Evolutionary conservation across 1,284 basidiomycete species (phyloP).

Genomic region (Ustilago trichophora): DNA sequence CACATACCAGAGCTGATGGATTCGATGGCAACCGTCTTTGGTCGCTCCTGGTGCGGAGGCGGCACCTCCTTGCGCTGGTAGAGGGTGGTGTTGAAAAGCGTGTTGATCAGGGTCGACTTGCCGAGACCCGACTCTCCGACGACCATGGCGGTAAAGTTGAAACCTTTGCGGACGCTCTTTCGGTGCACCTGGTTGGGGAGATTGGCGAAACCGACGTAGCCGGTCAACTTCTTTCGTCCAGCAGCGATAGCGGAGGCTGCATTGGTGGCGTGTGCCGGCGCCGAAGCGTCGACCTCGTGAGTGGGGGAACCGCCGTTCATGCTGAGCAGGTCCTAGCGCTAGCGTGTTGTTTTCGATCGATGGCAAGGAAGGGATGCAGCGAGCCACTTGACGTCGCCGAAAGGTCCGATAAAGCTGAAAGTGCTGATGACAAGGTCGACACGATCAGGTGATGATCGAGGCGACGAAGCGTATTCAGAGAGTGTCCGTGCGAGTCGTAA

Average conservation of each 20-base stretch:
- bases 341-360: no score
- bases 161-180: conserved; percentile 62
- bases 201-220: conserved; percentile 66
- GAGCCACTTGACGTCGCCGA: no score
- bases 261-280: conserved; percentile 7
- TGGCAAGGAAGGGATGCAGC: no score
- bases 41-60: conserved; percentile 56
- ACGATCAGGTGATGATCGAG: no score
- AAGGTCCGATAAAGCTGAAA: no score
- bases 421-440: not conserved
- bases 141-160: conserved; percentile 65
- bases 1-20: conserved; percentile 63
- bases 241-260: conserved; percentile 10
- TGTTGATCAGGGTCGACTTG: conserved; percentile 66
- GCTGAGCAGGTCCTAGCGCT: not conserved
- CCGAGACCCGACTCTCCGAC: conserved; percentile 66
- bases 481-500: conserved; percentile 4
- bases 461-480: no score
- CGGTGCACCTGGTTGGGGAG: conserved; percentile 66
- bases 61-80: conserved; percentile 65
- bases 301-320: conserved; percentile 32
- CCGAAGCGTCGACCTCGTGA: conserved; percentile 12
- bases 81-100: conserved; percentile 65
- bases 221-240: conserved; percentile 58
- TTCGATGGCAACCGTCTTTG: conserved; percentile 65